Base-by-base conservation (phyloP, 2,329 filamentous ascomycete species). In the Aspergillus hortae region DNA sequence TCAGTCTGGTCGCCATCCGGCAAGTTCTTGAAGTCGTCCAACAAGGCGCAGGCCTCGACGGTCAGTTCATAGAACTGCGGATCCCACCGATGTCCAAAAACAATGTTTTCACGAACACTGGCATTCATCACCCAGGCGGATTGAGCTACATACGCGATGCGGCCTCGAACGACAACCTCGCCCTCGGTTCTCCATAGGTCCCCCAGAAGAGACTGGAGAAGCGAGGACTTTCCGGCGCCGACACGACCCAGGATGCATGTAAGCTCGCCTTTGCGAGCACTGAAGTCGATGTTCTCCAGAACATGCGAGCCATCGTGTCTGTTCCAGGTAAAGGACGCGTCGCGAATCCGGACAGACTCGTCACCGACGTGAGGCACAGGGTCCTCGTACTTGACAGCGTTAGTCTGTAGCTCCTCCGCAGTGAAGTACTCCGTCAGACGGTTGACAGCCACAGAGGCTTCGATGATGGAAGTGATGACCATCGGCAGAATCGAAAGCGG, bases 51-150 rank as follows among this genome's bases (percentile, higher is more conserved):
- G 38, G 94, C 92, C 67, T 90, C 86, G 46, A 99, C 80, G 0
- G 92, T 96, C 65, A 89, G 86, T 51, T 97, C 90, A 73, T 99
- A 99, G 72, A 99, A 99, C 27, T 87, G 82, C 4, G 92, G 86
- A 71, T 99, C 92, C 78, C 89, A 96, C 44, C 90, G 86, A 73
- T 99, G 91, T 1, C 94, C 94, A 66, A 99, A 99, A 4, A 96
- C 80, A 61, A 99, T 96, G 67, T 99, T 99, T 67, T 99, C 94
- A 63, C 91, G 90, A 51, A 99, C 92, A 27, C 89, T 95, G 7
- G 94, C 94, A 67, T 99, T 99, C 86, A 97, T 92, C 48, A 99
- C 89, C 94, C 95, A 99, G 17, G 91, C 79, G 64, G 89, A 86
- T 70, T 99, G 95, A 14, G 91, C 89, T 53, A 95, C 94, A 68